A percentile compares a stretch with the other conserved stretches of the same genome.
phyloP scores from a whole-genome alignment of 768 basidiomycete genomes.

The Podaxis mareebaensis region DNA sequence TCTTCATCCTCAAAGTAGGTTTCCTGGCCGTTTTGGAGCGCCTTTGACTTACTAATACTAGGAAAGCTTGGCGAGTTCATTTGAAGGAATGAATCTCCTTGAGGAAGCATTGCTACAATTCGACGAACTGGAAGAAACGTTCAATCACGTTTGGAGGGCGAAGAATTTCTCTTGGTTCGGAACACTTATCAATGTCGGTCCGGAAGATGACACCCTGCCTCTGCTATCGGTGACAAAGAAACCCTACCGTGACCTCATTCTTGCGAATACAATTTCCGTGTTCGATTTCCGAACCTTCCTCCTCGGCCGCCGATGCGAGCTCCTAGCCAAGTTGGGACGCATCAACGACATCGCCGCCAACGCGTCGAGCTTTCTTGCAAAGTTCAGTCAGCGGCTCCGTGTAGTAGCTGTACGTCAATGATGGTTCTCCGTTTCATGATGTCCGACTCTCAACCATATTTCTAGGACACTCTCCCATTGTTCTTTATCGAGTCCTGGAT shows the following conservation, averaged over 20 bases:
- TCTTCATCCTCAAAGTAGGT: slow-evolving; percentile 89
- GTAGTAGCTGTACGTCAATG: slow-evolving; percentile 71
- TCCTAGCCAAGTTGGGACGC: slow-evolving; percentile 70
- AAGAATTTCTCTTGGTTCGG: slow-evolving; percentile 93
- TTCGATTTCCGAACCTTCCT: slow-evolving; percentile 95
- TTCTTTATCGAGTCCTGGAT: slow-evolving; percentile 93
- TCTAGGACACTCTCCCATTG: slow-evolving; percentile 51
- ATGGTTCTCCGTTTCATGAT: slow-evolving; percentile 4
- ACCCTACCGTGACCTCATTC: slow-evolving; percentile 85
- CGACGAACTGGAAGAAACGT: slow-evolving; percentile 86
- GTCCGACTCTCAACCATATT: slow-evolving; percentile 18
- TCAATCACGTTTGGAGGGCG: slow-evolving; percentile 72
- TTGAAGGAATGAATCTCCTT: slow-evolving; percentile 84
- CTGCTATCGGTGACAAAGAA: slow-evolving; percentile 80
- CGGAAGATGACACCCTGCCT: slow-evolving; percentile 78
- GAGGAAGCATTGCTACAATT: slow-evolving; percentile 91
- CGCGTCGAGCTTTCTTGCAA: slow-evolving; percentile 71
- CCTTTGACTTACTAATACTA: slow-evolving; percentile 33
- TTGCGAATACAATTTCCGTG: slow-evolving; percentile 86
- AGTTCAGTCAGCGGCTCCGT: slow-evolving; percentile 73
- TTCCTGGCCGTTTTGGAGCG: background rate
- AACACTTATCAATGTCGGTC: slow-evolving; percentile 67
- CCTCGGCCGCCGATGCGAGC: slow-evolving; percentile 78
- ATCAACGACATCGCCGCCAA: slow-evolving; percentile 73
- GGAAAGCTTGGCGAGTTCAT: slow-evolving; percentile 94